phyloP scores from a whole-genome alignment of 768 basidiomycete genomes.

The Favolaschia claudopus region DNA sequence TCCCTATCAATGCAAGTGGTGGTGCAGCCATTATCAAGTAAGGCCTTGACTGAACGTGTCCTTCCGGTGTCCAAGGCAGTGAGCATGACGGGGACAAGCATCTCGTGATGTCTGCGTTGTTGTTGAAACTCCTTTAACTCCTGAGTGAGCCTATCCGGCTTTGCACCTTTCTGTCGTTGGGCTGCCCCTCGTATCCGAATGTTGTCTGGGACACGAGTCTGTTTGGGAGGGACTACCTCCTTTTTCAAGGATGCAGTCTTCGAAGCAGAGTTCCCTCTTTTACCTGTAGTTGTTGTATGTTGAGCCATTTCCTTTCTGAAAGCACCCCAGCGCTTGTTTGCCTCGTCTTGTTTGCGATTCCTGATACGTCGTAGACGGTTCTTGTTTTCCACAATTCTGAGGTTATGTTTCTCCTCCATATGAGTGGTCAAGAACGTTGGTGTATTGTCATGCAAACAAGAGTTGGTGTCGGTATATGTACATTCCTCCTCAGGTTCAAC shows the following conservation, averaged over 20 bases:
- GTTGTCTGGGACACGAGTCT: neutral
- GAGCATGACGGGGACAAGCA: neutral
- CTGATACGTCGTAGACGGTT: neutral
- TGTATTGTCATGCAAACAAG: too few relatives aligned
- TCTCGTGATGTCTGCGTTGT: neutral
- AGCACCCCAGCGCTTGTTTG: neutral
- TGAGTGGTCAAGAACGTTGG: neutral
- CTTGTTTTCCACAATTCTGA: neutral
- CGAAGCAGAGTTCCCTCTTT: neutral
- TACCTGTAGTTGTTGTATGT: neutral
- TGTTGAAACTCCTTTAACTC: neutral
- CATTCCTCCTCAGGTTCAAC: too few relatives aligned
- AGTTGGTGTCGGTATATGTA: too few relatives aligned
- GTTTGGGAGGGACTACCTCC: neutral
- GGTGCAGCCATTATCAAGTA: slow-evolving; percentile 9
- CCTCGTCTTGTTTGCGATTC: neutral
- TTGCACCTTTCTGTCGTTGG: neutral
- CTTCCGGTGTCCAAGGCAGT: neutral
- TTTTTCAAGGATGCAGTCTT: neutral
- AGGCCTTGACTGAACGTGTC: neutral
- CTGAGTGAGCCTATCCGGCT: neutral
- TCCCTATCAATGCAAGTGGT: slow-evolving; percentile 9
- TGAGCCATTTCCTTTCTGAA: neutral
- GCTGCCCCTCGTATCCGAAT: neutral
- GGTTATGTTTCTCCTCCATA: neutral